phyloP scores from a whole-genome alignment of 1,139 yeast species.

The Hanseniaspora gamundiae region DNA sequence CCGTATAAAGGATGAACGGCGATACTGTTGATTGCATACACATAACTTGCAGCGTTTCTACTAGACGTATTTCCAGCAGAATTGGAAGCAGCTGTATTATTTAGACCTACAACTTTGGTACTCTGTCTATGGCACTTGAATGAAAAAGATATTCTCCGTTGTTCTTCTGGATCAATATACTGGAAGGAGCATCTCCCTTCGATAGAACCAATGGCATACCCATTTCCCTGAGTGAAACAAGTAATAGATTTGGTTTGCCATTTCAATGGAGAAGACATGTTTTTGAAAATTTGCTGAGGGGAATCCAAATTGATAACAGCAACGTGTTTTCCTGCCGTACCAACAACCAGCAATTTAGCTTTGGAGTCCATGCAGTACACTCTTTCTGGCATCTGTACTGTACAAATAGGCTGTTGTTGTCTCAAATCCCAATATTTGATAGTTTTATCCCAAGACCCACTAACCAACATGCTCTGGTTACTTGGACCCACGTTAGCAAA shows the following conservation, averaged over 20 bases:
- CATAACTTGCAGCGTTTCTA: conserved; percentile 28
- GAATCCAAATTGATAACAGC: conserved; percentile 66
- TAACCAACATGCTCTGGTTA: conserved; percentile 72
- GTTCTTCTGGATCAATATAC: conserved; percentile 76
- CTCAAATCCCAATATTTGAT: conserved; percentile 90
- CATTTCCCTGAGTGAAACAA: conserved; percentile 83
- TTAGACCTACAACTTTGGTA: conserved; percentile 2
- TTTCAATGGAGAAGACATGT: conserved; percentile 68
- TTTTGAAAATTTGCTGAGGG: conserved; percentile 76
- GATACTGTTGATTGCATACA: conserved; percentile 72
- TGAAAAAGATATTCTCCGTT: conserved; percentile 62
- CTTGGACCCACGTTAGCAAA: conserved; percentile 75
- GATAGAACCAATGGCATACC: conserved; percentile 84
- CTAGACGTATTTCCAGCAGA: no score
- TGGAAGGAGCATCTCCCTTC: conserved; percentile 98
- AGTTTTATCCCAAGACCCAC: conserved; percentile 96
- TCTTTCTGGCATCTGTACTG: conserved; percentile 76
- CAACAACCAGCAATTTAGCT: conserved; percentile 76
- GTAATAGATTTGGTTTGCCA: conserved; percentile 78
- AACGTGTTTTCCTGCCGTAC: conserved; percentile 83
- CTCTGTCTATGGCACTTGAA: conserved; percentile 83
- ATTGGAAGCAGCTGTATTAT: conserved; percentile 22
- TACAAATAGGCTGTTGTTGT: conserved; percentile 72
- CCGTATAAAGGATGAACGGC: conserved; percentile 84
- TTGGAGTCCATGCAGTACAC: conserved; percentile 83